Evolutionary conservation across 305 asterid species (phyloP).

Genomic region (Coffea humblotiana): DNA sequence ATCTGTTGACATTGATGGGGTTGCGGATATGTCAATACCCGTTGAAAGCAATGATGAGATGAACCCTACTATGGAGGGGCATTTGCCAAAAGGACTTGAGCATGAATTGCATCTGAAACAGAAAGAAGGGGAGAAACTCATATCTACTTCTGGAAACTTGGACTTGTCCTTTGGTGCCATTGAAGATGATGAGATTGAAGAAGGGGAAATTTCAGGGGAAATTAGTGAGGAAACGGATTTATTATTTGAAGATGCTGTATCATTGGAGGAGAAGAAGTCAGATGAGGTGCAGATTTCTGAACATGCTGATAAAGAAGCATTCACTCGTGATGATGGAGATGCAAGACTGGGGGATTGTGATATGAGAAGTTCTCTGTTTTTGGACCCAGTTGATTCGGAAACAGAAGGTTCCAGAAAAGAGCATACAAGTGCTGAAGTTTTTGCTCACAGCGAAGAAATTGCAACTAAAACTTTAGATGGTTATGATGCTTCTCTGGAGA

Average conservation of each 20-base stretch:
- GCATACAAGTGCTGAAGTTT: slow-evolving; percentile 27
- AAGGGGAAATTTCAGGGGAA: slow-evolving; percentile 75
- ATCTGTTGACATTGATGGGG: slow-evolving; percentile 41
- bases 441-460: slow-evolving; percentile 23
- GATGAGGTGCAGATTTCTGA: slow-evolving; percentile 32
- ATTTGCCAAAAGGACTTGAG: slow-evolving; percentile 37
- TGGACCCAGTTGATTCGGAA: slow-evolving; percentile 29
- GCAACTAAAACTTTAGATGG: slow-evolving; percentile 28
- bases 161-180: slow-evolving; percentile 33
- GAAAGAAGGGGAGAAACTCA: slow-evolving; percentile 65
- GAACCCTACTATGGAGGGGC: slow-evolving; percentile 7
- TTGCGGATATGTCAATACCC: slow-evolving; percentile 37
- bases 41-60: slow-evolving; percentile 10
- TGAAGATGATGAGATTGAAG: slow-evolving; percentile 59
- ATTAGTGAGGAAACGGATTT: slow-evolving; percentile 33
- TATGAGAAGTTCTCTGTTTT: slow-evolving; percentile 23
- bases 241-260: slow-evolving; percentile 36
- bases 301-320: slow-evolving; percentile 31
- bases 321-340: slow-evolving; percentile 27
- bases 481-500: slow-evolving; percentile 16
- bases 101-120: slow-evolving; percentile 61
- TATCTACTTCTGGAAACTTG: slow-evolving; percentile 36
- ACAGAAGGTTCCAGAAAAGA: slow-evolving; percentile 26
- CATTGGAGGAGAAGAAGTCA: slow-evolving; percentile 36
- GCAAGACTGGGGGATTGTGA: slow-evolving; percentile 22